Base-by-base conservation (phyloP, 1,284 basidiomycete species). In the Stereum hirsutum region DNA sequence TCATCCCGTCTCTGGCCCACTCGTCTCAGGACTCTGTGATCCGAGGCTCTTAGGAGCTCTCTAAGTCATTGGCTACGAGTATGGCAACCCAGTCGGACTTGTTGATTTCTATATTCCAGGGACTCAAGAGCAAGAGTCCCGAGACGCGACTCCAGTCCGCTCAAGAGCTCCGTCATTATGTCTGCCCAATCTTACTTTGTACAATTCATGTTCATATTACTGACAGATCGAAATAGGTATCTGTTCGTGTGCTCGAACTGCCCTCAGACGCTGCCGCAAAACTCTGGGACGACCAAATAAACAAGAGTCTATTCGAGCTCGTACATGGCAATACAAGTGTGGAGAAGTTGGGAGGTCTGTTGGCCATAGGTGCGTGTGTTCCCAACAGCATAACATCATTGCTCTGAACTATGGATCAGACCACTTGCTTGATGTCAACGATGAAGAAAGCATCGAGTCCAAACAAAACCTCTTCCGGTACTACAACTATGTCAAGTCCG, bases 401-500 rank as follows among this genome's bases (percentile, higher is more conserved):
- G 52, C 44, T 44, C 54, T 48, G 48, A 6, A 15, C 10, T n/a
- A 2, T n/a, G 14, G 21, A 46, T 12, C 47, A 88, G 87, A 89
- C 53, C 69, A 81, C 56, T 72, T 87, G 26, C 70, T 84, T 46
- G 81, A 78, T 42, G 71, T 78, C 41, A 81, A 85, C 30, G 75
- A 75, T 28, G 86, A 86, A 57, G 83, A 87, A 57, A 77, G 75
- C 6, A 78, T 87, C 24, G 86, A 87, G 57, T 78, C 80, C 30
- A 82, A 80, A 52, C 69, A 77, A 30, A 84, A 84, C 48, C 75
- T 90, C 30, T 92, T 86, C 61, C 78, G 89, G 30, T 87, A 92
- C 63, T 93, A 88, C 70, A 91, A 92, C 66, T 93, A 92, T 65
- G 85, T 91, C 63, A 90, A 90, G 57, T 77, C 83, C 37, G 75